Base-by-base conservation (phyloP, 441 rosid species). In the Erysimum cheiri region DNA sequence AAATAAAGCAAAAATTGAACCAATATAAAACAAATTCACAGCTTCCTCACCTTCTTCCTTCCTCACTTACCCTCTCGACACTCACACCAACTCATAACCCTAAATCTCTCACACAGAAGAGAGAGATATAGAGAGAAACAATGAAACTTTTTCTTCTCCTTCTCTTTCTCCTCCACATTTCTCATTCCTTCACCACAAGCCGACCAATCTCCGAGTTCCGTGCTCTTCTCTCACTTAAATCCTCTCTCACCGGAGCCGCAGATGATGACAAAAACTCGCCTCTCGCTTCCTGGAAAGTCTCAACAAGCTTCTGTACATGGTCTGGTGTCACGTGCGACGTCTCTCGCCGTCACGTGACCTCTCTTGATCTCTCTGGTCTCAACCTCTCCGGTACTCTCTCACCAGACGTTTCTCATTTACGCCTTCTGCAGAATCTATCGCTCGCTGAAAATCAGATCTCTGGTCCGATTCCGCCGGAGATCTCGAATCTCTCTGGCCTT, bases 141-240 rank as follows among this genome's bases (percentile, higher is more conserved):
- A 93, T 89, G 97, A 86, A 80, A 46, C 79, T 77, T 47, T 19
- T 47, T 44, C 75, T 80, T 19, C 83, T 85, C 9, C 84, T 85
- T 46, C 70, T 81, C 14, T 61, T 81, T 50, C 85, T 76, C 33
- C 81, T 77, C 76, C 83, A 66, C 75, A 63, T 66, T 74, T 70
- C 80, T 54, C 41, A 70, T 14, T 31, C 82, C 39, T 56, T 76
- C 76, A 60, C 81, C 67, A 19, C 66, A 28, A 82, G 78, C 26
- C 69, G 74, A 37, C 39, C 59, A 12, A 28, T 87, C 62, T 75
- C 93, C 2, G 97, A 94, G 82, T 71, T 70, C 77, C 79, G 72
- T n/a, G 92, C 94, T 1, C 91, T 94, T 52, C 88, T 94, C 56
- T 85, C 91, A 24, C 52, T 90, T 11, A 94, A 85, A 82, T 73